Conservation (phyloP, 345 rosid species). For the Linum trigynum region DNA sequence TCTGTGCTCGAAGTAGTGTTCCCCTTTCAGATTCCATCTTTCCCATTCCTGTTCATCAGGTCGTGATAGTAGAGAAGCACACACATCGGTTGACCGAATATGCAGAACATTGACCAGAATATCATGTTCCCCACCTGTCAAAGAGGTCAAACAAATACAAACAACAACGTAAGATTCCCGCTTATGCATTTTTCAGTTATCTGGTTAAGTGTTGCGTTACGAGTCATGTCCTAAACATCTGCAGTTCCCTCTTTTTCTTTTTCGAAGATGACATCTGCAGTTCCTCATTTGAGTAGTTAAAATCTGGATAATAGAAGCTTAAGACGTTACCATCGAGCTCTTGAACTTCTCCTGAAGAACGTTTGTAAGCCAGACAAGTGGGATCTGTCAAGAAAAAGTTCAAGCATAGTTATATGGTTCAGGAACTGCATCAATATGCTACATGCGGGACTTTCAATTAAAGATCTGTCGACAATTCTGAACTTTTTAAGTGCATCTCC, state of each 20-base stretch:
- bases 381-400: conserved; percentile 40
- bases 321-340: conserved; percentile 62
- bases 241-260: no score
- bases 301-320: not conserved
- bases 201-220: no score
- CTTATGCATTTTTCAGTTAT: not conserved
- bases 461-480: no score
- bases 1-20: no score
- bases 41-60: conserved; percentile 73
- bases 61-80: conserved; percentile 90
- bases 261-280: no score
- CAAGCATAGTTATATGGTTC: not conserved
- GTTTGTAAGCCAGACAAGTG: conserved; percentile 73
- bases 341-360: conserved; percentile 59
- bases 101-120: conserved; percentile 92
- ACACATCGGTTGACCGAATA: conserved; percentile 96
- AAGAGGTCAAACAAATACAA: no score
- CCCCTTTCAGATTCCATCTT: not conserved
- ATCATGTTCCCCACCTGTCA: conserved; percentile 88
- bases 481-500: not conserved
- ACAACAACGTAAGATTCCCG: no score
- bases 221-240: no score
- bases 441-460: not conserved
- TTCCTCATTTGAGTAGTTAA: no score
- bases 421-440: not conserved